Conservation (phyloP, 805 yeast species). For the Lachancea lanzarotensis region DNA sequence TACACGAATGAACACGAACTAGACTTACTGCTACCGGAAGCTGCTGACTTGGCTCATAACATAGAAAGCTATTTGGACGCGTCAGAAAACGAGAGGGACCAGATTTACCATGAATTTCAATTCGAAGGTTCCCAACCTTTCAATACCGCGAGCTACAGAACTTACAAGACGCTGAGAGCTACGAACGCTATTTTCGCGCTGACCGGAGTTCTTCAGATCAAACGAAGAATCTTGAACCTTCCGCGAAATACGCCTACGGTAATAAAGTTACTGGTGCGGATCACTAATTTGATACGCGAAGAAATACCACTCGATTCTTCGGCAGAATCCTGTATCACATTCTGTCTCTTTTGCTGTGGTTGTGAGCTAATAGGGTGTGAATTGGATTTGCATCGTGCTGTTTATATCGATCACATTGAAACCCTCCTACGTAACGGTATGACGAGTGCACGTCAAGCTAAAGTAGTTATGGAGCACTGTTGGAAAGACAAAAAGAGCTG, state of each 20-base stretch:
- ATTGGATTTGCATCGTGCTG: constrained; percentile 8
- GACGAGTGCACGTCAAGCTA: constrained; percentile 12
- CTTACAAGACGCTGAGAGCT: constrained; percentile 33
- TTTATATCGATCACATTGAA: constrained; percentile 13
- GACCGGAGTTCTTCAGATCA: constrained; percentile 51
- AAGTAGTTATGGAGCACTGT: constrained; percentile 11
- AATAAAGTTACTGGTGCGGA: constrained; percentile 31
- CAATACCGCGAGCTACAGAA: constrained; percentile 1
- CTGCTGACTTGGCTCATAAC: constrained; percentile 37
- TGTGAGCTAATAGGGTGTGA: constrained; percentile 16
- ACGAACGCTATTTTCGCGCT: constrained; percentile 48
- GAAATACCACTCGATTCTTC: constrained; percentile 12
- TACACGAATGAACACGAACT: constrained; percentile 24
- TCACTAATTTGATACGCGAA: constrained; percentile 12
- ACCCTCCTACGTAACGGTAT: constrained; percentile 11
- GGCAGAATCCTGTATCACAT: constrained; percentile 14
- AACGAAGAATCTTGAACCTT: constrained; percentile 47
- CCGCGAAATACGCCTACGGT: constrained; percentile 43
- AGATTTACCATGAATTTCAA: constrained; percentile 9
- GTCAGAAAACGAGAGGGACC: constrained; percentile 27
- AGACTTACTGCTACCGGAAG: constrained; percentile 19
- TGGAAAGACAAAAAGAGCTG: constrained; percentile 11
- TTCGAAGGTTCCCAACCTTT: background rate
- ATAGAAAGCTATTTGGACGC: constrained; percentile 25
- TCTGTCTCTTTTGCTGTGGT: constrained; percentile 22